Evolutionary conservation across 441 rosid species (phyloP), one percentile per base, ranked within the genome.

Genomic region (Biscutella laevigata): DNA sequence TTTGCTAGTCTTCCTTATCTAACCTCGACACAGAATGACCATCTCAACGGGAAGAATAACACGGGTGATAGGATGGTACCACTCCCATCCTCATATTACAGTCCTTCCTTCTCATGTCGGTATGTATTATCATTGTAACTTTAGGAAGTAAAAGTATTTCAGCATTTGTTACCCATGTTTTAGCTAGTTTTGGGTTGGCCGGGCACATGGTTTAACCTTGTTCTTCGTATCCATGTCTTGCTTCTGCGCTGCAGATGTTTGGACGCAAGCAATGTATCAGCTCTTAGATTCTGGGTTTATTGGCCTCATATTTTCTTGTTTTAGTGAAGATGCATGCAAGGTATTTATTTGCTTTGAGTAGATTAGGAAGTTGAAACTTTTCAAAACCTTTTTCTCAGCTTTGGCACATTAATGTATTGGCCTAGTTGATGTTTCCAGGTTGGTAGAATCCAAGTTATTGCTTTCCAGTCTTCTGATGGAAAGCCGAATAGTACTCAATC

Each of bases 81-180:
- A 91, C 78, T 91, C 96, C 13, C 98, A 91, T 72, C 98, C 98
- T 37, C 98, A 91, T 70, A 88, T 88, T 49, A 91, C 98, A 4
- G 98, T 91, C 48, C 83, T 91, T 50, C 98, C 98, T 55, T 91
- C 98, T 32, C 96, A 91, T 73, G 95, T 91, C 53, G 96, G 96
- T 88, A 74, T 61, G 87, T 46, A 20, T 36, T 0, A 27, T 25
- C 53, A 24, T 43, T 43, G 4, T 19, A 15, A 33, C 14, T 45
- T 32, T 44, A 4, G 6, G 1, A 20, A 39, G 4, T 53, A 25
- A 6, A 2, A 7, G 9, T 6, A 4, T 15, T 8, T 9, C n/a
- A n/a, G n/a, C n/a, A n/a, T n/a, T n/a, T n/a, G n/a, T n/a, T n/a
- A n/a, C n/a, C n/a, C n/a, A n/a, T n/a, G n/a, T 39, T 39, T 13